Conservation (phyloP, 305 asterid species). For the Striga hermonthica region DNA sequence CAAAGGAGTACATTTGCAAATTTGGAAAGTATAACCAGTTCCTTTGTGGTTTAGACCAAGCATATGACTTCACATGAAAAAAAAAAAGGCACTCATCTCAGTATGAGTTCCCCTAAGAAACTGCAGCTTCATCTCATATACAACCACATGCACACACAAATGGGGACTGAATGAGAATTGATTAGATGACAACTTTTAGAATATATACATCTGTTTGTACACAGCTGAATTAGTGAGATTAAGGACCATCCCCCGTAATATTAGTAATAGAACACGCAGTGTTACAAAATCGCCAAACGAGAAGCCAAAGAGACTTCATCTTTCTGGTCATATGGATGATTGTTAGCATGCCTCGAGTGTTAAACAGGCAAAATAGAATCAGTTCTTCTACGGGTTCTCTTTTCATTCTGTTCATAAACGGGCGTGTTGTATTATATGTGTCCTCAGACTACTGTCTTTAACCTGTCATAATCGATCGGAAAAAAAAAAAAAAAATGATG, state of each 20-base stretch:
- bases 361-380: slow-evolving; percentile 40
- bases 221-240: slow-evolving; percentile 45
- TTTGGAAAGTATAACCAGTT: too few species aligned
- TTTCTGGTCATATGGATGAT: slow-evolving; percentile 18
- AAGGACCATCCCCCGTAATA: slow-evolving; percentile 36
- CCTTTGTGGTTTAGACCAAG: too few species aligned
- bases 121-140: not conserved
- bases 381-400: slow-evolving; percentile 48
- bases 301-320: slow-evolving; percentile 36
- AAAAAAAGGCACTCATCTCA: too few species aligned
- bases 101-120: too few species aligned
- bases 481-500: not conserved
- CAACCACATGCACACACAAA: slow-evolving; percentile 14
- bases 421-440: slow-evolving; percentile 70
- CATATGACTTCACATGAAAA: too few species aligned
- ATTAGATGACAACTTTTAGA: slow-evolving; percentile 34
- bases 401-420: slow-evolving; percentile 54
- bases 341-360: slow-evolving; percentile 27
- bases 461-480: slow-evolving; percentile 44
- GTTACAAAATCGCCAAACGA: slow-evolving; percentile 37
- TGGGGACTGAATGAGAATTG: slow-evolving; percentile 25
- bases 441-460: slow-evolving; percentile 72
- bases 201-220: slow-evolving; percentile 42
- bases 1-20: too few species aligned
- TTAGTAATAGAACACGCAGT: slow-evolving; percentile 29